Evolutionary conservation across 805 yeast genomes (phyloP).

Genomic region (Lipomyces sp.): DNA sequence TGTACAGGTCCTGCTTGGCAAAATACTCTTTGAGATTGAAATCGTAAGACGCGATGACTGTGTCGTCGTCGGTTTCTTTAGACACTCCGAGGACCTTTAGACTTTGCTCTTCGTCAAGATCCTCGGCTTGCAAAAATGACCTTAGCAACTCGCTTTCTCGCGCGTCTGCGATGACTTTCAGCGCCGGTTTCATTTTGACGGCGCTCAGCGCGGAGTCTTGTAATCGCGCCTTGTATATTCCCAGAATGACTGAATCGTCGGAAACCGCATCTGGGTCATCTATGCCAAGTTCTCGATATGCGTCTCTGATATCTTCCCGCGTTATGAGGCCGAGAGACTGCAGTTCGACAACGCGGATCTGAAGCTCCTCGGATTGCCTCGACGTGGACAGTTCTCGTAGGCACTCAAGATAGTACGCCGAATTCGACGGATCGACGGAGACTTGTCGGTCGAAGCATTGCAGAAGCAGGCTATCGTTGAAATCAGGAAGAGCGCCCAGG

Average conservation of each 20-base stretch:
- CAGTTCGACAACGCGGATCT: conserved; percentile 45
- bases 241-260: conserved; percentile 20
- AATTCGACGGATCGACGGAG: conserved; percentile 44
- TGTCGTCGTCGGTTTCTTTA: conserved; percentile 60
- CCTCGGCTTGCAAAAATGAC: conserved; percentile 47
- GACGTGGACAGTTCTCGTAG: conserved; percentile 50
- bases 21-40: conserved; percentile 54
- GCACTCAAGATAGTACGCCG: conserved; percentile 58
- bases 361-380: conserved; percentile 48
- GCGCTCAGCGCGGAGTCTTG: conserved; percentile 16
- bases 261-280: conserved; percentile 9
- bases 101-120: conserved; percentile 49
- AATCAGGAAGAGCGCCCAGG: conserved; percentile 50
- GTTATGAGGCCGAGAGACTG: conserved; percentile 54
- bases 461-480: conserved; percentile 49
- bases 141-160: conserved; percentile 57
- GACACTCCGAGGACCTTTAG: conserved; percentile 51
- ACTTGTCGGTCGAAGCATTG: conserved; percentile 46
- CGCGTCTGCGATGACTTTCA: conserved; percentile 57
- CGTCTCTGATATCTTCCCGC: conserved; percentile 45
- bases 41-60: conserved; percentile 70
- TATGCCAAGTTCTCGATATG: conserved; percentile 40
- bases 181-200: conserved; percentile 49
- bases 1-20: conserved; percentile 17
- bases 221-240: conserved; percentile 15